Conservation (phyloP, 495 filamentous ascomycete species). For the Talaromyces nanjingensis region DNA sequence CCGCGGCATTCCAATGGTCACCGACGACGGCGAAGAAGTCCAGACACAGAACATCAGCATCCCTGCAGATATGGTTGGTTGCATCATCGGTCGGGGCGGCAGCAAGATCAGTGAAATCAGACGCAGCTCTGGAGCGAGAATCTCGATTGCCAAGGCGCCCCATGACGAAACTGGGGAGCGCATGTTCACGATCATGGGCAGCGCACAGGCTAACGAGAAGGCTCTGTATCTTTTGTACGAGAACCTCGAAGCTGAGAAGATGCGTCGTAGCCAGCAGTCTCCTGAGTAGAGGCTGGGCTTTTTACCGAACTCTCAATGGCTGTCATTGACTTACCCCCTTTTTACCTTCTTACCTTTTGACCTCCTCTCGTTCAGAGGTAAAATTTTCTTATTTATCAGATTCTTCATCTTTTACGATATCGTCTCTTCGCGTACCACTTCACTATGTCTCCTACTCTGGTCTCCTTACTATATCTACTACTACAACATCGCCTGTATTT, state of each 20-base stretch:
- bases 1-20: conserved; percentile 70
- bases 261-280: conserved; percentile 75
- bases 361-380: background rate
- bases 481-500: background rate
- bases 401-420: background rate
- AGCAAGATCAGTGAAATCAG: conserved; percentile 98
- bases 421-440: background rate
- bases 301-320: background rate
- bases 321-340: background rate
- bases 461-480: background rate
- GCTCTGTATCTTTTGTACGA: conserved; percentile 95
- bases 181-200: conserved; percentile 99
- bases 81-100: conserved; percentile 91
- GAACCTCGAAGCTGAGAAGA: conserved; percentile 98
- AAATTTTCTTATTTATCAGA: background rate
- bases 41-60: conserved; percentile 99
- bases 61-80: conserved; percentile 98
- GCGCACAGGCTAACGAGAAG: conserved; percentile 82
- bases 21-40: conserved; percentile 94
- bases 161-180: conserved; percentile 96
- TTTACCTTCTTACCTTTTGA: background rate
- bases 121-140: conserved; percentile 89
- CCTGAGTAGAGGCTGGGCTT: conserved; percentile 52
- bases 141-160: conserved; percentile 96
- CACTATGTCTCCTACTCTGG: background rate